These are phyloP conservation scores for Scheffersomyces cryptocercus DNA, from an alignment of 1,139 yeast genomes.

Conservation along the genomic window DNA sequence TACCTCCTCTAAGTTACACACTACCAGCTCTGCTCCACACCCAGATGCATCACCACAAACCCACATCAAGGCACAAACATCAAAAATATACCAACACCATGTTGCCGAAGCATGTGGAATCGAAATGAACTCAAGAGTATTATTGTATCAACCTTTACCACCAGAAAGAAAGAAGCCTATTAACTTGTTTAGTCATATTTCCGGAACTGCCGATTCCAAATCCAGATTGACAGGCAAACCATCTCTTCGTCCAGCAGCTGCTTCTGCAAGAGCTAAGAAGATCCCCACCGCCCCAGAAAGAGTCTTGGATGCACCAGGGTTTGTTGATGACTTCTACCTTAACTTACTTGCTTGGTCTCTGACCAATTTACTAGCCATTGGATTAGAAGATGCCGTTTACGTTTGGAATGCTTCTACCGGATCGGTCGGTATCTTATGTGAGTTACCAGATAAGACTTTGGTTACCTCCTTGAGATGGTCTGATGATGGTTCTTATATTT, in stretches of 20 bases:
- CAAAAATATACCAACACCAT: conserved; percentile 72
- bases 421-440: conserved; percentile 69
- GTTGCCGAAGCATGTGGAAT: conserved; percentile 96
- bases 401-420: conserved; percentile 94
- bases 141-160: conserved; percentile 85
- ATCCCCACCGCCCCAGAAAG: conserved; percentile 90
- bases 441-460: conserved; percentile 49
- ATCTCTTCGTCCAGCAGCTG: conserved; percentile 46
- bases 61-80: conserved; percentile 68
- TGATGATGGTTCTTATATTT: conserved; percentile 83
- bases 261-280: conserved; percentile 61
- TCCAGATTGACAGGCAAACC: conserved; percentile 7
- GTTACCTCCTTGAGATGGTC: conserved; percentile 90
- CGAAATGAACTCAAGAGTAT: conserved; percentile 77
- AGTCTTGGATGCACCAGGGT: conserved; percentile 95
- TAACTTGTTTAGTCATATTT: conserved; percentile 40
- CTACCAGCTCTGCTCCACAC: conserved; percentile 33
- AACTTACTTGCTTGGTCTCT: conserved; percentile 88
- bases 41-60: conserved; percentile 53
- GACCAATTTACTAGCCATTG: conserved; percentile 84
- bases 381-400: conserved; percentile 80
- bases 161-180: conserved; percentile 69
- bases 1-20: conserved; percentile 37
- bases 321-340: conserved; percentile 88
- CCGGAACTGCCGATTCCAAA: conserved; percentile 9